Conservation (phyloP, 2,329 filamentous ascomycete genomes). For the Aspergillus aculeatinus region DNA sequence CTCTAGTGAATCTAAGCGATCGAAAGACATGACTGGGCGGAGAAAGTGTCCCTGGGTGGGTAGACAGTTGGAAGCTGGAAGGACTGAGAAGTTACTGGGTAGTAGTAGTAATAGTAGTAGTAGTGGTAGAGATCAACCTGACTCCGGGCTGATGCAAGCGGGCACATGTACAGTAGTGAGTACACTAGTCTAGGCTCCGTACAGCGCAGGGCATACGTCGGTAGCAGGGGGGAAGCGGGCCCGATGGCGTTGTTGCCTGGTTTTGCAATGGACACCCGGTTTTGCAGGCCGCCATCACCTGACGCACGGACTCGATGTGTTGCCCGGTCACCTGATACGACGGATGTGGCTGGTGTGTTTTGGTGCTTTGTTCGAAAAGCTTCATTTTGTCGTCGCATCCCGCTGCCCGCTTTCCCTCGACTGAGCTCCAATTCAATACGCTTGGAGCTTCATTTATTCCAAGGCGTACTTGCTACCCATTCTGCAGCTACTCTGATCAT, state of each 20-base stretch:
- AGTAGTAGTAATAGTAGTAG: too few relatives aligned
- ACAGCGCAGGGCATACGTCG: neutral
- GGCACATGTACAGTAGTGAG: neutral
- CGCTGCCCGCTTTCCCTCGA: constrained; percentile 11
- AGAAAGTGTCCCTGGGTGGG: neutral
- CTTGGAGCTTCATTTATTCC: neutral
- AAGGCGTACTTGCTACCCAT: neutral
- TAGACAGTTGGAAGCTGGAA: constrained; percentile 9
- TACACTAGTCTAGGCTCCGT: too few relatives aligned
- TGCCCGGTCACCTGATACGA: constrained; percentile 27
- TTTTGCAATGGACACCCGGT: constrained; percentile 21
- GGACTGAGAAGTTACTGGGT: neutral
- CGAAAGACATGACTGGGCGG: constrained; percentile 73
- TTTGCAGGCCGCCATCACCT: constrained; percentile 32
- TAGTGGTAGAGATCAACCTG: too few relatives aligned
- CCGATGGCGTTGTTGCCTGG: constrained; percentile 20
- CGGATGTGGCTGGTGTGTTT: constrained; percentile 32
- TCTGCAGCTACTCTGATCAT: constrained; percentile 17
- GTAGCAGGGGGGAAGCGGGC: neutral
- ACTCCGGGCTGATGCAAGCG: constrained; percentile 13
- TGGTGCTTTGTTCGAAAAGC: constrained; percentile 35
- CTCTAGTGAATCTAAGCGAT: constrained; percentile 81
- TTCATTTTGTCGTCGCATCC: constrained; percentile 24
- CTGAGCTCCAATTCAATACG: neutral
- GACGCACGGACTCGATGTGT: constrained; percentile 20